Evolutionary conservation across 768 basidiomycete genomes (phyloP), one percentile per base, ranked within the genome.

Genomic region (Lactifluus rugatus): DNA sequence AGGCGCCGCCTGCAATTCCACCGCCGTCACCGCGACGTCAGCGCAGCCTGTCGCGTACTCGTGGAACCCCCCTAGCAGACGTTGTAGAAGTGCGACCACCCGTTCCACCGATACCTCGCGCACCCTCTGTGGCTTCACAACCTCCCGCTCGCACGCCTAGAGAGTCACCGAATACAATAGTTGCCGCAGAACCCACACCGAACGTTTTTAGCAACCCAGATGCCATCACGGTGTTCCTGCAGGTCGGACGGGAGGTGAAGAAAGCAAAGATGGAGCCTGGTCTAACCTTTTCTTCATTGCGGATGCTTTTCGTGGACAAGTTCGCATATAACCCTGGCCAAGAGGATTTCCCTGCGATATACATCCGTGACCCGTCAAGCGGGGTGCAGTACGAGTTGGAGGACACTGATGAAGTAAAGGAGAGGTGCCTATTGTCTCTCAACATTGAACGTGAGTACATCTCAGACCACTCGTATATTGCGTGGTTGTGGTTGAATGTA

Each of bases 331-430:
- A 87, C 67, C 92, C 95, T 0, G 93, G 93, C 0, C 78, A 87
- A 70, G 92, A 92, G 57, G 89, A 93, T 67, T 96, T 95, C 66
- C 93, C 94, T 25, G 89, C 89, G 13, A 95, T 99, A 47, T 98
- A 98, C 68, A 87, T 98, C 53, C 85, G 90, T 10, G 95, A 98
- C 73, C 87, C 87, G 3, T 82, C 83, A 42, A 93, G 89, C 59
- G 93, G 93, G 13, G 89, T 97, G 50, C 88, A 93, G 68, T 99
- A 95, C 68, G 94, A 97, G 71, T 74, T 98, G 56, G 95, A 99
- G 69, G 92, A 97, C 69, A 82, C 92, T 56, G 88, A 89, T 17
- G 95, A 99, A 68, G 81, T 99, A 32, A 85, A 85, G 70, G 87
- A 92, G 56, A 92, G 85, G 61, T 89, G 88, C 68, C 70, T 97